These are phyloP conservation scores for Fusarium papillatum DNA, from an alignment of 2,329 filamentous ascomycete species.

Conservation along the genomic window DNA sequence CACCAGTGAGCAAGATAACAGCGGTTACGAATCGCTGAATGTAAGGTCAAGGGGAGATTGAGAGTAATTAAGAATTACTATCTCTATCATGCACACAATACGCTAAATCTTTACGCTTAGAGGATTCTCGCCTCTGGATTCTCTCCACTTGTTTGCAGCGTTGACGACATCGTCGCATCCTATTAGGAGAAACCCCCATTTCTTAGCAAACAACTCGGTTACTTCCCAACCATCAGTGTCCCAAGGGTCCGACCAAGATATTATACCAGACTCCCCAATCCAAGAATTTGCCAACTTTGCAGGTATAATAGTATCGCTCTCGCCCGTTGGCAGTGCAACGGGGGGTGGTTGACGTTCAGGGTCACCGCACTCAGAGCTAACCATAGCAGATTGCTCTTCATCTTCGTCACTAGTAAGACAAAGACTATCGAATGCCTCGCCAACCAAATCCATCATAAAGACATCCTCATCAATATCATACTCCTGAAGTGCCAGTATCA, in stretches of 20 bases:
- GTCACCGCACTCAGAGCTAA: background rate
- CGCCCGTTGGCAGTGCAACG: background rate
- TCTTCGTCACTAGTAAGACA: background rate
- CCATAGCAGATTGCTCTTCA: background rate
- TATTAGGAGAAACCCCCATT: constrained; percentile 32
- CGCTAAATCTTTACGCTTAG: constrained; percentile 12
- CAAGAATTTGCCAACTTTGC: background rate
- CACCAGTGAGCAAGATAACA: background rate
- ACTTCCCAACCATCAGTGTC: background rate
- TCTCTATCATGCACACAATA: too few species aligned
- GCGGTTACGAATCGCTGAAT: background rate
- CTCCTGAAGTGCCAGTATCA: constrained; percentile 27
- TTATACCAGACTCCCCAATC: background rate
- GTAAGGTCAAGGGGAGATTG: too few species aligned
- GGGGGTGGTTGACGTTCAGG: background rate
- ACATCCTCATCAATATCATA: constrained; percentile 27
- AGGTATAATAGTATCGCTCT: too few species aligned
- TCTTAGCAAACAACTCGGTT: constrained; percentile 18
- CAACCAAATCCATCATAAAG: constrained; percentile 29
- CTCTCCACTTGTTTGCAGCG: constrained; percentile 31
- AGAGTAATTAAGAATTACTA: too few species aligned
- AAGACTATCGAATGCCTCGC: constrained; percentile 7
- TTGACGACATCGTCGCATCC: constrained; percentile 26
- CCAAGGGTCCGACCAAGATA: constrained; percentile 4
- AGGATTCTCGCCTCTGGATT: constrained; percentile 27